These are phyloP conservation scores for Haplosporangium gracile DNA, from an alignment of 192 early-diverging fungal species.

Conservation along the genomic window DNA sequence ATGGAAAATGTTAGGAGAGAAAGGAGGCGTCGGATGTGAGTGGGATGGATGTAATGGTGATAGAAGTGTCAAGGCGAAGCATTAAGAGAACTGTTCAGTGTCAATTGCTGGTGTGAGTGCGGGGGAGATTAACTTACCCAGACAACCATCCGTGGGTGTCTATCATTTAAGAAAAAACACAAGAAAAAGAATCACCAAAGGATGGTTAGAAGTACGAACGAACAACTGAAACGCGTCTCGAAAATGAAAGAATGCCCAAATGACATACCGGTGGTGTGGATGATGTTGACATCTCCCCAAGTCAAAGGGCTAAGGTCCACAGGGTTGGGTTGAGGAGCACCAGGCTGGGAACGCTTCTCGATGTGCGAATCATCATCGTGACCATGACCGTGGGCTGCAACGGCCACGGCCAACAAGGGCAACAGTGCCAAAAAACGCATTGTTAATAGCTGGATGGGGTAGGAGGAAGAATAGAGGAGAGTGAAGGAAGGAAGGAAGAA, in stretches of 20 bases:
- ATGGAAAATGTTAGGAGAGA: neutral
- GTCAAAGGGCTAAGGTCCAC: slow-evolving; percentile 38
- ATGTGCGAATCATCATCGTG: neutral
- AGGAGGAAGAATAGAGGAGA: neutral
- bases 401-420: slow-evolving; percentile 15
- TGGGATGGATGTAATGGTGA: neutral
- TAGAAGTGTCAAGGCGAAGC: neutral
- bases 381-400: slow-evolving; percentile 4
- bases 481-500: too few species aligned
- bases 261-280: slow-evolving; percentile 57
- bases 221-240: neutral
- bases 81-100: neutral
- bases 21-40: neutral
- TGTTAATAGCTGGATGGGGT: neutral
- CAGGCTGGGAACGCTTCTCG: slow-evolving; percentile 43
- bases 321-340: slow-evolving; percentile 15
- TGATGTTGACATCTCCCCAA: slow-evolving; percentile 65
- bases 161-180: neutral
- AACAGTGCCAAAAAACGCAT: slow-evolving; percentile 14
- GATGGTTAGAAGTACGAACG: neutral
- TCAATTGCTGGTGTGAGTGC: neutral
- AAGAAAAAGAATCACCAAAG: neutral
- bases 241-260: neutral
- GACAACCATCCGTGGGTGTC: slow-evolving; percentile 48
- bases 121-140: slow-evolving; percentile 21